Conservation (phyloP, 225 moss, liverwort and hornwort genomes). For the Polytrichum commune region DNA sequence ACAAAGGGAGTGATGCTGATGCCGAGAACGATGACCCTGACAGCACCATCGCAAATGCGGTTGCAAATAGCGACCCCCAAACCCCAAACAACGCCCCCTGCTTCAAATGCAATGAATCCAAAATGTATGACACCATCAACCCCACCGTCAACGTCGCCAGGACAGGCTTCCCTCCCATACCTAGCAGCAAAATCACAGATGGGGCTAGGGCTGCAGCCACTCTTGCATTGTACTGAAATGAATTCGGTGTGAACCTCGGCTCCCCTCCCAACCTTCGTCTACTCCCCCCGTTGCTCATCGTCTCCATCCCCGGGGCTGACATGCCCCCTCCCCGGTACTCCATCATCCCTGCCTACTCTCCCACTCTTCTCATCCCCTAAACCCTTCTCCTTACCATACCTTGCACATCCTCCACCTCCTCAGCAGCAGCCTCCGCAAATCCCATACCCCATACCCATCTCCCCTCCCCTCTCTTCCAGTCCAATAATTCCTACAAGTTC, state of each 20-base stretch:
- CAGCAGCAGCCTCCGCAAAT: background rate
- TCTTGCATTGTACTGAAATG: slow-evolving; percentile 92
- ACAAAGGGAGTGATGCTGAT: slow-evolving; percentile 46
- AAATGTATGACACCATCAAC: slow-evolving; percentile 87
- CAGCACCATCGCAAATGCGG: slow-evolving; percentile 66
- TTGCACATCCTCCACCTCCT: slow-evolving; percentile 20
- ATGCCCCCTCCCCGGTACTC: slow-evolving; percentile 20
- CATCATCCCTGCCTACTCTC: slow-evolving; percentile 23
- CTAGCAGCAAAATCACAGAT: slow-evolving; percentile 71
- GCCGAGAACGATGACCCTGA: slow-evolving; percentile 59
- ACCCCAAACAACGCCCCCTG: slow-evolving; percentile 88
- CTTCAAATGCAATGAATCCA: slow-evolving; percentile 82
- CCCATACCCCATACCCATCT: background rate
- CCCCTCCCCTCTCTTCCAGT: background rate
- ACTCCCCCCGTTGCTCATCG: slow-evolving; percentile 22
- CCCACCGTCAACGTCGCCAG: slow-evolving; percentile 81
- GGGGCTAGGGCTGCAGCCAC: slow-evolving; percentile 80
- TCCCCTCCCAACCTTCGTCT: slow-evolving; percentile 54
- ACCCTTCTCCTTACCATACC: slow-evolving; percentile 1
- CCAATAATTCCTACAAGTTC: background rate
- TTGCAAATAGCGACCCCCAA: slow-evolving; percentile 76
- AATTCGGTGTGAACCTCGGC: slow-evolving; percentile 80
- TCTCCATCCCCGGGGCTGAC: slow-evolving; percentile 54
- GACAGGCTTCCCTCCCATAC: slow-evolving; percentile 83
- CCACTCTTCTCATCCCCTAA: slow-evolving; percentile 1